Evolutionary conservation across 305 asterid species (phyloP).

Genomic region (Withania somnifera): DNA sequence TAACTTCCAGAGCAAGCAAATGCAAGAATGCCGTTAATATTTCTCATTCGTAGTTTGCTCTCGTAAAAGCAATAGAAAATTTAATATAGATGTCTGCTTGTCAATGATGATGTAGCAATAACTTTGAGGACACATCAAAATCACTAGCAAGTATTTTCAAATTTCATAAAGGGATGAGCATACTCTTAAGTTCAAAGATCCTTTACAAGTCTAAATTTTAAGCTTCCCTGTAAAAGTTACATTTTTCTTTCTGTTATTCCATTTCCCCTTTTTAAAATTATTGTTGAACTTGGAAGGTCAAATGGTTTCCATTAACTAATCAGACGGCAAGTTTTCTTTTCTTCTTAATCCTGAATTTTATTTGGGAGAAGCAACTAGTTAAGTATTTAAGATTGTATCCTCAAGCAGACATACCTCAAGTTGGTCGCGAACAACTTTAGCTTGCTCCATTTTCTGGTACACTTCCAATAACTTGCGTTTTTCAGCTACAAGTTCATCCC

Average conservation of each 20-base stretch:
- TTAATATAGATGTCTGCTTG: not conserved
- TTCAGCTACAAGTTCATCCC: slow-evolving; percentile 67
- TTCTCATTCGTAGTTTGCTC: not conserved
- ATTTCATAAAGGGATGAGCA: not conserved
- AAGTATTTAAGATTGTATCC: not conserved
- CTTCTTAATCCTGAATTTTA: not conserved
- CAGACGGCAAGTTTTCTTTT: not conserved
- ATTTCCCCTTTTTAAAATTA: too few relatives aligned
- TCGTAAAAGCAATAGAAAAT: not conserved
- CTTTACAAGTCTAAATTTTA: not conserved
- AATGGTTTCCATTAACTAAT: not conserved
- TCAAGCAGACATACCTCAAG: slow-evolving; percentile 48
- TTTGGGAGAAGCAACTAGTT: not conserved
- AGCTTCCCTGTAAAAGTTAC: not conserved
- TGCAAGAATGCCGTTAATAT: not conserved
- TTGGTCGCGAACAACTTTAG: slow-evolving; percentile 40
- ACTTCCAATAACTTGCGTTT: slow-evolving; percentile 30
- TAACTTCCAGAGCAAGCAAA: not conserved
- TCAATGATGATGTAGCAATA: not conserved
- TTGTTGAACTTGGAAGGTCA: not conserved
- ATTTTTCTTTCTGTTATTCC: not conserved
- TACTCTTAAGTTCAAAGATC: not conserved
- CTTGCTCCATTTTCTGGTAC: slow-evolving; percentile 42
- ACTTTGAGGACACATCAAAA: not conserved
- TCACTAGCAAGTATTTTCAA: not conserved